These are phyloP conservation scores for Claviceps sp. DNA, from an alignment of 2,329 filamentous ascomycete genomes.

Conservation along the genomic window DNA sequence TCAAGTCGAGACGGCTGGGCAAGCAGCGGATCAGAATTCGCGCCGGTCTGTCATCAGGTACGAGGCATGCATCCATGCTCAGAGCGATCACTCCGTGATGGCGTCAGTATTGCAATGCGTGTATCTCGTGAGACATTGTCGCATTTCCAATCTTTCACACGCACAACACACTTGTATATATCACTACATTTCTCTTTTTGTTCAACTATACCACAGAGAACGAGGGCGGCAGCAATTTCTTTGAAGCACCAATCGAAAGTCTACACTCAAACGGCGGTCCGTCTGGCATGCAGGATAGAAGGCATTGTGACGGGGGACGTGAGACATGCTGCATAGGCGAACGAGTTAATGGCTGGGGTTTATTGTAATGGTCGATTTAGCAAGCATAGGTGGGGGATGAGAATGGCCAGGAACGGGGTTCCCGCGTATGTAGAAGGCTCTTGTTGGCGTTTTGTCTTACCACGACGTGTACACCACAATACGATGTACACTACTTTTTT, in stretches of 20 bases:
- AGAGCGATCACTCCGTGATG: neutral
- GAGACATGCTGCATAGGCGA: no score
- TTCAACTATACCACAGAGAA: conserved; percentile 3
- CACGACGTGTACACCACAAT: no score
- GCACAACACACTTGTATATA: neutral
- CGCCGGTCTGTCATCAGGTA: neutral
- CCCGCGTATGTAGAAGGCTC: no score
- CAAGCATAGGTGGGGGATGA: no score
- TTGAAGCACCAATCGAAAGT: neutral
- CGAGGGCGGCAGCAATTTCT: neutral
- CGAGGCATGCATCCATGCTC: conserved; percentile 2
- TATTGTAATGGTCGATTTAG: neutral
- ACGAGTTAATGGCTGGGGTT: neutral
- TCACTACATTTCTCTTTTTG: neutral
- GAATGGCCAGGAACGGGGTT: no score
- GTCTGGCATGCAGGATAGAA: neutral
- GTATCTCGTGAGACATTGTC: neutral
- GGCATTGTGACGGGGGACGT: neutral
- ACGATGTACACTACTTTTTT: no score
- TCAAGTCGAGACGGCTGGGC: neutral
- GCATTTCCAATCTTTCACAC: neutral
- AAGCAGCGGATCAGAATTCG: neutral
- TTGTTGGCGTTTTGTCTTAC: no score
- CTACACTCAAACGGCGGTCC: neutral
- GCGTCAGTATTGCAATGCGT: conserved; percentile 1